Evolutionary conservation across 768 basidiomycete genomes (phyloP), one percentile per base, ranked within the genome.

Genomic region (Tulasnella sp.): DNA sequence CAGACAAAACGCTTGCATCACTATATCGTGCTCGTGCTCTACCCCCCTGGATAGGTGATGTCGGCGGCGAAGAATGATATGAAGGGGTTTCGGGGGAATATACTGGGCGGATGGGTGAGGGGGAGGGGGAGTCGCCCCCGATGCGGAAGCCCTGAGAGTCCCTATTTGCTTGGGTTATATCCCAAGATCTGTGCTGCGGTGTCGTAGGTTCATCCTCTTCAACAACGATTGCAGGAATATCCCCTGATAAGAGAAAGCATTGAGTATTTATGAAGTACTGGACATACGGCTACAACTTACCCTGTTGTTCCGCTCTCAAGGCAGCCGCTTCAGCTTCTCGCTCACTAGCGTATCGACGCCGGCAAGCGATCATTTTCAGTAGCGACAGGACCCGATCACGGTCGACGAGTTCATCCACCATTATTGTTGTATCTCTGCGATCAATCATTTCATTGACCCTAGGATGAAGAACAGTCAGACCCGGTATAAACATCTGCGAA

Each of bases 341-440:
- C 59, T 74, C 63, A 1, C 74, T 78, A 45, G 88, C 67, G 72
- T 84, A 91, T 58, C 81, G 76, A 42, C 85, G 78, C 4, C 90
- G 82, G 63, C 78, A 79, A 5, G 83, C 80, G 47, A 91, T 85
- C 56, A 84, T 86, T 60, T 78, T 77, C n/a, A 96, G 72, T 51
- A 92, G 69, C 0, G 89, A 91, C 43, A 83, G 79, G 11, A 94
- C 88, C 51, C 84, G 80, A 70, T 95, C 93, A 45, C 94, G 71
- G 67, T 89, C 87, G 42, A 94, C 86, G 8, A 89, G 77, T 66
- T 90, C 89, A 0, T 81, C 82, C 8, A 97, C 89, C 11, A 88
- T 74, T 63, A 83, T 82, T 67, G 83, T 89, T 30, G 80, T 88
- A 63, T 84, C 84, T 11, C 84, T 83, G 56, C 92, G 75, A 19